Evolutionary conservation across 2,329 filamentous ascomycete species (phyloP).

Genomic region (Aspergillus terreus): DNA sequence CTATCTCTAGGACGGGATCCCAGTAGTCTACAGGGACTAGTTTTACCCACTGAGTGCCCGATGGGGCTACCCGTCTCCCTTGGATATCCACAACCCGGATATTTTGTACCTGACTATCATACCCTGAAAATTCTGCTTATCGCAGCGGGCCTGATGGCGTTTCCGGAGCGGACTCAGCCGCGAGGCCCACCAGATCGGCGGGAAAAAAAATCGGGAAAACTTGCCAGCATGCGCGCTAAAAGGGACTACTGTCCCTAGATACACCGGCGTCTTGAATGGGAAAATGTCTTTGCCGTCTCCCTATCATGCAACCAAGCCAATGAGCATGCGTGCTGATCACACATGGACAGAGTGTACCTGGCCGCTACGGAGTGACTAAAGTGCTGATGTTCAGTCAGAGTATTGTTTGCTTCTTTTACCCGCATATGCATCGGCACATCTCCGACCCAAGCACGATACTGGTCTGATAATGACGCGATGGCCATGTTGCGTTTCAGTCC

Average conservation of each 20-base stretch:
- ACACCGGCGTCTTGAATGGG: slow-evolving; percentile 8
- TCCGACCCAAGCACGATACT: background rate
- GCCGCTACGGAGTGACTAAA: too few relatives aligned
- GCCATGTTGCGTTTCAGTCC: too few relatives aligned
- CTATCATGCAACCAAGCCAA: slow-evolving; percentile 4
- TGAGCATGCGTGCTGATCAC: background rate
- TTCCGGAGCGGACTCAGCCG: slow-evolving; percentile 6
- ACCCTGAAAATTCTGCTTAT: slow-evolving; percentile 1
- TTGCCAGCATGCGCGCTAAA: background rate
- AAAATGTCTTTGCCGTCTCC: slow-evolving; percentile 6
- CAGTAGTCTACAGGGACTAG: too few relatives aligned
- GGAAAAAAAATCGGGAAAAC: too few relatives aligned
- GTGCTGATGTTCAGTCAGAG: too few relatives aligned
- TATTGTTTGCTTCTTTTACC: background rate
- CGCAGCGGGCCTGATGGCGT: background rate
- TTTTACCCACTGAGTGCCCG: background rate
- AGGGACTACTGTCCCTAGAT: background rate
- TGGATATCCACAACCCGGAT: background rate
- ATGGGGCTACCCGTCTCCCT: background rate
- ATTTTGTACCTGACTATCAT: too few relatives aligned
- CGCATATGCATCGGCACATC: background rate
- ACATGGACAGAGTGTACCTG: background rate
- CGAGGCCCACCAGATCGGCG: slow-evolving; percentile 3
- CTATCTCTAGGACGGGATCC: too few relatives aligned
- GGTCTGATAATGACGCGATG: background rate